Conservation (phyloP, 192 early-diverging fungal species). For the Allomyces javanicus region DNA sequence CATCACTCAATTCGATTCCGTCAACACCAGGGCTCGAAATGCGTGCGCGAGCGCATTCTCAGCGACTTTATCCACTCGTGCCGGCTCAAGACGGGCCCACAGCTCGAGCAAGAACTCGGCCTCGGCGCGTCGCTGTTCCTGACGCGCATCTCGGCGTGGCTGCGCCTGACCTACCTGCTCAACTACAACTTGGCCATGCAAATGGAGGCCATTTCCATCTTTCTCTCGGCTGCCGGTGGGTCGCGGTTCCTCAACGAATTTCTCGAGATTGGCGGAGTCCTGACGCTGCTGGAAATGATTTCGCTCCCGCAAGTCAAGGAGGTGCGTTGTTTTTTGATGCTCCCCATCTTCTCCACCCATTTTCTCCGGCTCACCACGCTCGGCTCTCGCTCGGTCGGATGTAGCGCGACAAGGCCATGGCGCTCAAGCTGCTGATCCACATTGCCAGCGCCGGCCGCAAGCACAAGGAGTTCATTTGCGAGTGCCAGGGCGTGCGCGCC, state of each 20-base stretch:
- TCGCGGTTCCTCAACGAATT: slow-evolving; percentile 39
- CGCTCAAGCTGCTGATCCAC: slow-evolving; percentile 21
- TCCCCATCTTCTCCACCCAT: too few relatives aligned
- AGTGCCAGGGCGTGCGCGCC: slow-evolving; percentile 24
- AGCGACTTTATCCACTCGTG: slow-evolving; percentile 30
- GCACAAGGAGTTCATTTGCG: slow-evolving; percentile 47
- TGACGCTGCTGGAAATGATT: slow-evolving; percentile 38
- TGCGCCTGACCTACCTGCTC: slow-evolving; percentile 34
- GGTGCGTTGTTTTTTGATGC: slow-evolving; percentile 5
- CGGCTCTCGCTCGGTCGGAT: not conserved
- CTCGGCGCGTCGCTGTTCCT: slow-evolving; percentile 39
- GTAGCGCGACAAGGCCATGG: slow-evolving; percentile 26
- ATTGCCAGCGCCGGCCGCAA: slow-evolving; percentile 30
- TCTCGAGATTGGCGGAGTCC: slow-evolving; percentile 40
- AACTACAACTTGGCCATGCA: slow-evolving; percentile 25
- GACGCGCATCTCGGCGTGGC: slow-evolving; percentile 32
- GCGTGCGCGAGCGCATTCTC: slow-evolving; percentile 28
- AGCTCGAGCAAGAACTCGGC: slow-evolving; percentile 33
- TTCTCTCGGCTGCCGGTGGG: slow-evolving; percentile 32
- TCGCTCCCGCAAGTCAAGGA: slow-evolving; percentile 34
- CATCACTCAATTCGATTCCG: too few relatives aligned
- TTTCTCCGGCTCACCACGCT: not conserved
- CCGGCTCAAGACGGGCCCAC: slow-evolving; percentile 33
- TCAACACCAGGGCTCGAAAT: slow-evolving; percentile 18
- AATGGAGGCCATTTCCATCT: slow-evolving; percentile 32